phyloP scores from a whole-genome alignment of 2,329 filamentous ascomycete genomes.

The Clarireedia hainanense region DNA sequence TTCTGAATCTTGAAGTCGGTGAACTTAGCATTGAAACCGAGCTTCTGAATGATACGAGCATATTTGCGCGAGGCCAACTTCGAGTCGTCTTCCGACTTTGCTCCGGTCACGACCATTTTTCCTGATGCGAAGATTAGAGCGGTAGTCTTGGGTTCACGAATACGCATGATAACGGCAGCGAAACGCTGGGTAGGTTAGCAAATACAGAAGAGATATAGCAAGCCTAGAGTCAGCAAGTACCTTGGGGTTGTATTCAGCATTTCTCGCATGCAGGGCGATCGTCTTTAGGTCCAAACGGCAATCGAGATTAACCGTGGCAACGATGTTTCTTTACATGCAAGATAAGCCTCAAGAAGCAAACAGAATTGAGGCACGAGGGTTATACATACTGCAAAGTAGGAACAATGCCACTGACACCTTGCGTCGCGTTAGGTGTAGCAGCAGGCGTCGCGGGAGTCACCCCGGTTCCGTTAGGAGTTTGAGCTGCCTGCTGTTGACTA shows the following conservation, averaged over 20 bases:
- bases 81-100: constrained; percentile 95
- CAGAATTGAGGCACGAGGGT: constrained; percentile 30
- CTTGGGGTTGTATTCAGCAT: constrained; percentile 98
- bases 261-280: constrained; percentile 94
- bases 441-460: constrained; percentile 85
- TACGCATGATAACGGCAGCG: constrained; percentile 98
- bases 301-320: constrained; percentile 96
- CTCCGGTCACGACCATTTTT: constrained; percentile 99
- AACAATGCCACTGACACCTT: constrained; percentile 81
- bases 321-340: constrained; percentile 75
- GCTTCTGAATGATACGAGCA: constrained; percentile 98
- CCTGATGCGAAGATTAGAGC: constrained; percentile 96
- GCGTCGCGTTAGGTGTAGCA: constrained; percentile 75
- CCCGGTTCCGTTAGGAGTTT: constrained; percentile 61
- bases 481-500: constrained; percentile 47
- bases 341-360: constrained; percentile 43
- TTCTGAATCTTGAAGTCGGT: constrained; percentile 99
- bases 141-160: constrained; percentile 97
- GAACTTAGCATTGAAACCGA: constrained; percentile 98
- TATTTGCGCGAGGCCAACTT: constrained; percentile 97
- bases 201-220: constrained; percentile 36
- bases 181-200: constrained; percentile 65
- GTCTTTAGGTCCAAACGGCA: constrained; percentile 98
- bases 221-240: constrained; percentile 48
- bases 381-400: constrained; percentile 95